Evolutionary conservation across 768 basidiomycete genomes (phyloP).

Genomic region (Hebeloma cylindrosporum): DNA sequence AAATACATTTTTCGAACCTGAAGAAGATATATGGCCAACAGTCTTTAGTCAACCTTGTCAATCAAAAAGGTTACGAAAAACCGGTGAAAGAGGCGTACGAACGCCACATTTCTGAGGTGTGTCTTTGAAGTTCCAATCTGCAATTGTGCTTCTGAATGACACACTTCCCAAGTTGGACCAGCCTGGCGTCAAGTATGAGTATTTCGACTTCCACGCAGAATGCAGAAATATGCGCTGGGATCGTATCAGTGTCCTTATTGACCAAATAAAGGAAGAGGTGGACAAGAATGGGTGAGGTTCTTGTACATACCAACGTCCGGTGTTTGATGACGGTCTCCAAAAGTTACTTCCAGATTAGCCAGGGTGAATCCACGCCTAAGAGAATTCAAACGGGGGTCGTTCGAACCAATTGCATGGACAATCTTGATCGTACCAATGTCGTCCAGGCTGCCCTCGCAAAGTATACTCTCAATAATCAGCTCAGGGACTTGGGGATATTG

Average conservation of each 20-base stretch:
- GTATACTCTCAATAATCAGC: constrained; percentile 77
- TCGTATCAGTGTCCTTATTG: constrained; percentile 80
- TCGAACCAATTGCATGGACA: constrained; percentile 98
- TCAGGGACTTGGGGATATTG: constrained; percentile 72
- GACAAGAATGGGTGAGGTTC: constrained; percentile 61
- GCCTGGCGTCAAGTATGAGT: constrained; percentile 78
- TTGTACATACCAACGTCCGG: background rate
- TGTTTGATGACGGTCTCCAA: background rate
- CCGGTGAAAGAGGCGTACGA: constrained; percentile 97
- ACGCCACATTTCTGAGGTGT: constrained; percentile 63
- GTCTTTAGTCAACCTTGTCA: constrained; percentile 86
- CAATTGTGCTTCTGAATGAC: background rate
- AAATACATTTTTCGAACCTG: constrained; percentile 73
- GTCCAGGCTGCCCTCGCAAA: constrained; percentile 91
- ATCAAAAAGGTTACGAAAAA: constrained; percentile 89
- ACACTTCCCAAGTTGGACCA: constrained; percentile 48
- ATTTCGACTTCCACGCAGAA: constrained; percentile 97
- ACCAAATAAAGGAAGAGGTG: constrained; percentile 70
- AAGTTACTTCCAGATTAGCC: constrained; percentile 79
- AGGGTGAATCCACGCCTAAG: constrained; percentile 44
- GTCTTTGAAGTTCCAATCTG: constrained; percentile 11
- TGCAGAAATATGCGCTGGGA: constrained; percentile 96
- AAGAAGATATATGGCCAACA: constrained; percentile 74
- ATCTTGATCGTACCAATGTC: constrained; percentile 94
- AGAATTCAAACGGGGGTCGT: constrained; percentile 74